Conservation (phyloP, 768 basidiomycete species). For the Mycena maculata region DNA sequence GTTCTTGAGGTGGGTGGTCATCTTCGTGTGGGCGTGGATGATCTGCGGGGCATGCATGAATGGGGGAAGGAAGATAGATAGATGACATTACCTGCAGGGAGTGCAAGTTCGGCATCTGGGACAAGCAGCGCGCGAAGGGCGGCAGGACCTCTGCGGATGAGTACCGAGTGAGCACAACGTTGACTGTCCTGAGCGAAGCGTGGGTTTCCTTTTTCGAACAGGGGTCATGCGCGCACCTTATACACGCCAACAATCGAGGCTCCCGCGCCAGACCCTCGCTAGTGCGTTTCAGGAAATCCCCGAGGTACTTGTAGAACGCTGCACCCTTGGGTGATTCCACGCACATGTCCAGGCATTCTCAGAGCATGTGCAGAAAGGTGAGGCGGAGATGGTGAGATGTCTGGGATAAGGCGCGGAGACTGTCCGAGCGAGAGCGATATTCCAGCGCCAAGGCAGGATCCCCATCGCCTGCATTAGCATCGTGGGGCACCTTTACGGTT, state of each 20-base stretch:
- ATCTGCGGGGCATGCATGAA: slow-evolving; percentile 45
- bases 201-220: background rate
- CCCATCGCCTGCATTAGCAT: background rate
- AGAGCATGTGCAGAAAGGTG: slow-evolving; percentile 13
- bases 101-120: slow-evolving; percentile 45
- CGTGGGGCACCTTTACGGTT: background rate
- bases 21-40: slow-evolving; percentile 44
- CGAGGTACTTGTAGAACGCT: slow-evolving; percentile 21
- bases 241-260: background rate
- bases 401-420: slow-evolving; percentile 21
- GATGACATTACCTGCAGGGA: slow-evolving; percentile 33
- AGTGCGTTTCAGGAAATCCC: slow-evolving; percentile 14
- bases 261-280: slow-evolving; percentile 1
- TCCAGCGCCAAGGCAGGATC: slow-evolving; percentile 3
- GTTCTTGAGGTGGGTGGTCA: slow-evolving; percentile 43
- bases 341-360: slow-evolving; percentile 22
- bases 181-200: slow-evolving; percentile 36
- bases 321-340: background rate
- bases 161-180: slow-evolving; percentile 45
- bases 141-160: slow-evolving; percentile 37
- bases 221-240: background rate
- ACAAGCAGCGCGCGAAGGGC: slow-evolving; percentile 42
- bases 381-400: slow-evolving; percentile 15
- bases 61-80: too few relatives aligned
- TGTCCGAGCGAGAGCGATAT: slow-evolving; percentile 3